Conservation (phyloP, 495 filamentous ascomycete species). For the Hypomontagnella monticulosa region DNA sequence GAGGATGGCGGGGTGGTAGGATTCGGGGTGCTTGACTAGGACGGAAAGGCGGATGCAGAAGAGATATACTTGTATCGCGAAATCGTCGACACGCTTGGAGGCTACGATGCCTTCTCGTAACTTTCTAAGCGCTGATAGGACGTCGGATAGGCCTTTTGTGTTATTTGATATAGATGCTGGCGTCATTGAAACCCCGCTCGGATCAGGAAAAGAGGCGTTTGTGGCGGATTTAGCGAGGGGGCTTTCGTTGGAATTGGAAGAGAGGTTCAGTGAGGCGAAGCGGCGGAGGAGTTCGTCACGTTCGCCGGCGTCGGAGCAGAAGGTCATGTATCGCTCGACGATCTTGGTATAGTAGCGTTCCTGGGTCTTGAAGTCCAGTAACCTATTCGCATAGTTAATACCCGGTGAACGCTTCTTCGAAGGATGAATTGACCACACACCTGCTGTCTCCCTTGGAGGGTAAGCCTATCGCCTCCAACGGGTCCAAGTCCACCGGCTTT, state of each 20-base stretch:
- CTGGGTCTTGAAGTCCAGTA: slow-evolving; percentile 79
- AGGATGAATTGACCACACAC: slow-evolving; percentile 48
- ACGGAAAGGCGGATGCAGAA: slow-evolving; percentile 88
- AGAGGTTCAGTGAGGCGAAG: slow-evolving; percentile 71
- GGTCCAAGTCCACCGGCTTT: slow-evolving; percentile 74
- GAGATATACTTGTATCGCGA: slow-evolving; percentile 74
- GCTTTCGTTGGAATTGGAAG: slow-evolving; percentile 32
- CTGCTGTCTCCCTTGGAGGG: slow-evolving; percentile 89
- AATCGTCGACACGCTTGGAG: slow-evolving; percentile 71
- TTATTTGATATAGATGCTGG: slow-evolving; percentile 34
- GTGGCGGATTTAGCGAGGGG: slow-evolving; percentile 18
- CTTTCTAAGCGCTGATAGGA: slow-evolving; percentile 83
- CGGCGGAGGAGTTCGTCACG: slow-evolving; percentile 75
- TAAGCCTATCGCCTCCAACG: slow-evolving; percentile 79
- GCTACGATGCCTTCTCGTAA: slow-evolving; percentile 88
- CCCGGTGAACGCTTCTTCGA: neutral
- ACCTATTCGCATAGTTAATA: slow-evolving; percentile 55
- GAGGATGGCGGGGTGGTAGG: slow-evolving; percentile 87
- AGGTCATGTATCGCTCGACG: slow-evolving; percentile 83
- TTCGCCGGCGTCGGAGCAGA: slow-evolving; percentile 75
- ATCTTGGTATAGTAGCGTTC: slow-evolving; percentile 87
- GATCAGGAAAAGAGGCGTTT: slow-evolving; percentile 6
- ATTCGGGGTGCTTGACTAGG: slow-evolving; percentile 78
- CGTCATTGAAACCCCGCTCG: slow-evolving; percentile 15
- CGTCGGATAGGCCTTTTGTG: slow-evolving; percentile 54